Base-by-base conservation (phyloP, 139 green algal species). In the Prasinococcaceae sp. region DNA sequence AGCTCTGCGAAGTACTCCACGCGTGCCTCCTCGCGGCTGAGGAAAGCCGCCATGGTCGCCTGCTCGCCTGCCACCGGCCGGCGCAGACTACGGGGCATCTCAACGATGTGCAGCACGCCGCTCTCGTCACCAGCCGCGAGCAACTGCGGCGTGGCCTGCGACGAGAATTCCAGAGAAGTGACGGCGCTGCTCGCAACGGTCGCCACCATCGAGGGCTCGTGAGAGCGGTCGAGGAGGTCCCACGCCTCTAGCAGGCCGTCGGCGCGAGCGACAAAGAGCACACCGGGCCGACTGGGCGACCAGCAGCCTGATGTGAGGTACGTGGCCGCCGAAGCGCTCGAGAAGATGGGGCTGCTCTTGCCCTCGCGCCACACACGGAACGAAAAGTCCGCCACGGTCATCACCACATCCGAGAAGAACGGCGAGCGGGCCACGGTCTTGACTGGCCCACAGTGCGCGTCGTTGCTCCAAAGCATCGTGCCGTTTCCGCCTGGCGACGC, bases 391-490 rank as follows among this genome's bases (percentile, higher is more conserved):
- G 76, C 81, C 6, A 83, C 80, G 1, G 57, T 79, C 16, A 93
- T 64, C 30, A 89, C 27, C n/a, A 88, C 49, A 49, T 90, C 77
- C 0, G 65, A 50, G 53, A 90, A 79, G 70, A 92, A 90, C 40
- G 84, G 84, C 9, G 68, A 84, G n/a, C 70, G 65, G 37, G 74
- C 52, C 36, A 94, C 45, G 2, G 62, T 46, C 3, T 72, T 38
- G 4, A 90, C 55, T 3, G 72, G 61, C 3, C 75, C 77, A 1
- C 55, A 61, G 61, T 86, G 81, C 29, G 65, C 65, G 66, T 58
- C 42, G 1, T n/a, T n/a, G n/a, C n/a, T n/a, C n/a, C n/a, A n/a
- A n/a, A n/a, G n/a, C n/a, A n/a, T n/a, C n/a, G n/a, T n/a, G n/a
- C n/a, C n/a, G n/a, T n/a, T n/a, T n/a, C n/a, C n/a, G n/a, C n/a